Base-by-base conservation (phyloP, 140 eudicot species). In the Oenanthe javanica region DNA sequence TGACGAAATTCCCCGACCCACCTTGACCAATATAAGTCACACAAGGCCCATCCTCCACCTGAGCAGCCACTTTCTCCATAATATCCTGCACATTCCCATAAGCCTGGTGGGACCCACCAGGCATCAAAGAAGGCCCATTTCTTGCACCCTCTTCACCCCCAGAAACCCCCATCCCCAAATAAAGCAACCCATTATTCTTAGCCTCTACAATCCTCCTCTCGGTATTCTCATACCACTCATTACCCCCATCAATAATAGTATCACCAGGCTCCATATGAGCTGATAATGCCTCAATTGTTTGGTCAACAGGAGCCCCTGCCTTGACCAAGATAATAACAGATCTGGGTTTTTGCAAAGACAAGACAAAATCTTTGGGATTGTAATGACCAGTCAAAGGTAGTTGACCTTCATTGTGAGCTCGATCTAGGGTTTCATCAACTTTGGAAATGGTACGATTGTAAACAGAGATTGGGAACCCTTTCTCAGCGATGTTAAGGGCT, bases 101-200 rank as follows among this genome's bases (percentile, higher is more conserved):
- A 19, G 98, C 98, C 57, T 88, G 75, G 46, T 79, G 85, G 8
- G 96, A 90, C n/a, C 98, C 97, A 67, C 98, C 98, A 0, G 97
- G 98, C 98, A 94, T 94, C 73, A 94, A 69, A 2, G 94, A 88
- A 0, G 98, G 97, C 0, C 98, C 98, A 21, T 87, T 67, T 1
- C 97, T 70, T 0, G 98, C 98, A 0, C 98, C 98, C 49, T 92
- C 97, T 76, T 94, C 98, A 0, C 98, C 98, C 0, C 98, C 98
- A 1, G 97, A 92, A 7, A 94, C 98, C 0, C 98, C 99, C 99
- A 94, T 94, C 3, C 99, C 99, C 4, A 94, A 78, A 73, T 92
- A 94, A 11, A 92, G 82, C 78, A 94, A 54, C 2, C 97, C 97
- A 13, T 78, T 85, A 0, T 40, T 14, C 0, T 78, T 18, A 0